phyloP scores from a whole-genome alignment of 2,329 filamentous ascomycete species.

The Hypoxylon sp. region DNA sequence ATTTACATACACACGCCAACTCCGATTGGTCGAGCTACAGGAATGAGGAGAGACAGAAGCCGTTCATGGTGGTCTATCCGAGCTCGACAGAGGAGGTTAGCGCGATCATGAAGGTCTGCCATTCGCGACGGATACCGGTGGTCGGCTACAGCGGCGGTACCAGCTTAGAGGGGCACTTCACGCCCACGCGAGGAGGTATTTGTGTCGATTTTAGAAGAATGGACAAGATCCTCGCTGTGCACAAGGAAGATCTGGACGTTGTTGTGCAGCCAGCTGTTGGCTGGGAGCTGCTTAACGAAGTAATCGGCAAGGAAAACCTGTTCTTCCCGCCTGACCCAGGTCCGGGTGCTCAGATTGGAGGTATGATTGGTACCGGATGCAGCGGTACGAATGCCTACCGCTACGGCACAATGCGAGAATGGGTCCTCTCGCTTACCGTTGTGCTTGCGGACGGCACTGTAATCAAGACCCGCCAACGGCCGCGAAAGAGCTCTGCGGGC shows the following conservation, averaged over 20 bases:
- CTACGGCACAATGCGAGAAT: slow-evolving; percentile 91
- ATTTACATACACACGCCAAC: slow-evolving; percentile 70
- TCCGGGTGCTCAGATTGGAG: slow-evolving; percentile 87
- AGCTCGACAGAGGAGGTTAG: slow-evolving; percentile 81
- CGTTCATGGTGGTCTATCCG: slow-evolving; percentile 80
- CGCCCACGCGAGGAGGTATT: slow-evolving; percentile 79
- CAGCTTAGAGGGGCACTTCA: slow-evolving; percentile 83
- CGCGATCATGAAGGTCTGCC: slow-evolving; percentile 81
- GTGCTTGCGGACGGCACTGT: slow-evolving; percentile 86
- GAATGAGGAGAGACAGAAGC: slow-evolving; percentile 63
- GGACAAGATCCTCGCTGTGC: slow-evolving; percentile 77
- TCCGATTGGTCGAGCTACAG: slow-evolving; percentile 76
- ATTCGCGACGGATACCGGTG: slow-evolving; percentile 78
- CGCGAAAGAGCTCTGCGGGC: slow-evolving; percentile 84
- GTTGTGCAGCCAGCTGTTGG: slow-evolving; percentile 81
- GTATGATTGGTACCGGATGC: slow-evolving; percentile 78
- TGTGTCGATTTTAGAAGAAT: slow-evolving; percentile 83
- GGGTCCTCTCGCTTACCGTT: slow-evolving; percentile 85
- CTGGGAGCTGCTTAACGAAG: slow-evolving; percentile 83
- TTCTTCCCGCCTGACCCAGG: slow-evolving; percentile 91
- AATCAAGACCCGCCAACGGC: slow-evolving; percentile 83
- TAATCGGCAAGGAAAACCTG: slow-evolving; percentile 75
- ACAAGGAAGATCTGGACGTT: slow-evolving; percentile 77
- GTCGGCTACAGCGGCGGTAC: slow-evolving; percentile 83
- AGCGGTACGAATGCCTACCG: slow-evolving; percentile 85